Base-by-base conservation (phyloP, 176 grass and related monocot species). In the Musa acuminata region DNA sequence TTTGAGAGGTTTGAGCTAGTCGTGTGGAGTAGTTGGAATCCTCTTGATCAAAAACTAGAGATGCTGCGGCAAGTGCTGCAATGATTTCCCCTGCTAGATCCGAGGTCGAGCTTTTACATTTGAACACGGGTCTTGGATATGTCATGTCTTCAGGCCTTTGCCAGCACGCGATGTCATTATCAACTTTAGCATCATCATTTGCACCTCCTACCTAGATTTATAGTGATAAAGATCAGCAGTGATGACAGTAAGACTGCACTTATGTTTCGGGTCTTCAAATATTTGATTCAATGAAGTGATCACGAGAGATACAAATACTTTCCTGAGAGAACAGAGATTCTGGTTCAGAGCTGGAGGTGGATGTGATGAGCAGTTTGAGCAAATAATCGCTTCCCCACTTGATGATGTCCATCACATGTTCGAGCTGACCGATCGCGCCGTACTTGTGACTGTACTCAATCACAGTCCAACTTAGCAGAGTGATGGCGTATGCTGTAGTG, bases 31-130 rank as follows among this genome's bases (percentile, higher is more conserved):
- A 92, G 5, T 84, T 57, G 0, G 1, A 9, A 51, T 91, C 80
- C 21, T 65, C 72, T 19, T 82, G 64, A 79, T 83, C 73, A 71
- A 87, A 96, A 12, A 89, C 92, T 51, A 96, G 65, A 1, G 92
- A 96, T 13, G 92, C 92, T 49, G 92, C 89, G 9, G 92, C 92
- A 72, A 96, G 77, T 11, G 92, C 89, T 7, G 92, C 86, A 1
- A 84, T 82, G 4, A 86, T 85, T 83, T 96, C 92, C 1, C 77
- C 89, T 0, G 89, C 92, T 24, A 92, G 81, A 81, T 92, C 92
- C 54, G 88, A 79, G 43, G 81, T 82, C 59, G 77, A 72, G 0
- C 84, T 89, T 0, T 60, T 9, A 27, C 78, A 87, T 67, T 89
- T 85, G 14, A 66, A 81, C 1, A 82, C 73, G 2, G 82, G 88